phyloP scores from a whole-genome alignment of 441 rosid genomes.

The Syzygium malaccense region DNA sequence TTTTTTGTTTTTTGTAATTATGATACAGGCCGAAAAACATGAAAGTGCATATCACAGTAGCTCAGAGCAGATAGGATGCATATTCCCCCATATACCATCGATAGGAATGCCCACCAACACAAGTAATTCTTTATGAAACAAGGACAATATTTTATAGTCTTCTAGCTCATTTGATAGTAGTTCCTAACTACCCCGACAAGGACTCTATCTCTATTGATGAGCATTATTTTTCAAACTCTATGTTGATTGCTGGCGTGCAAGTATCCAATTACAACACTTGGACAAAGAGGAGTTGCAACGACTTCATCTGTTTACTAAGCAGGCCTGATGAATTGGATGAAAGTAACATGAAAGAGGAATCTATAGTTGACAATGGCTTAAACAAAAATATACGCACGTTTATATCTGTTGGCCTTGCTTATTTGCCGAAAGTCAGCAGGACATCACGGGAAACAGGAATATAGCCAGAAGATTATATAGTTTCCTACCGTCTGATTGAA shows the following conservation, averaged over 20 bases:
- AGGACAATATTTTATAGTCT: neutral
- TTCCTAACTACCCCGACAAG: neutral
- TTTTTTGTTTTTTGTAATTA: slow-evolving; percentile 13
- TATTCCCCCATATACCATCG: neutral
- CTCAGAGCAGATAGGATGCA: neutral
- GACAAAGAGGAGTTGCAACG: neutral
- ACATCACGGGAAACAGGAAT: neutral
- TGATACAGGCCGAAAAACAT: slow-evolving; percentile 4
- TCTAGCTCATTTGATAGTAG: neutral
- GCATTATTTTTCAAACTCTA: neutral
- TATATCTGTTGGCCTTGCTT: neutral
- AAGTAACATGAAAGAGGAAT: neutral
- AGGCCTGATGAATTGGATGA: neutral
- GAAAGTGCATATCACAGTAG: neutral
- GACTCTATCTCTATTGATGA: neutral
- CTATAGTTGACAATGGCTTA: neutral
- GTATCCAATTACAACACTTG: neutral
- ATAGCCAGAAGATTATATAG: neutral
- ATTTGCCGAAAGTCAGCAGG: neutral
- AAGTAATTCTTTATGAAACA: neutral
- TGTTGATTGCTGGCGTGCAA: neutral
- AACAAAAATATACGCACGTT: neutral
- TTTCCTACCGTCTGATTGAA: neutral
- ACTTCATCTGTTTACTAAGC: neutral
- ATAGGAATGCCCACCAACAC: neutral